Evolutionary conservation across 805 yeast genomes (phyloP), one percentile per base, ranked within the genome.

Genomic region (Ogataea trehalophila): DNA sequence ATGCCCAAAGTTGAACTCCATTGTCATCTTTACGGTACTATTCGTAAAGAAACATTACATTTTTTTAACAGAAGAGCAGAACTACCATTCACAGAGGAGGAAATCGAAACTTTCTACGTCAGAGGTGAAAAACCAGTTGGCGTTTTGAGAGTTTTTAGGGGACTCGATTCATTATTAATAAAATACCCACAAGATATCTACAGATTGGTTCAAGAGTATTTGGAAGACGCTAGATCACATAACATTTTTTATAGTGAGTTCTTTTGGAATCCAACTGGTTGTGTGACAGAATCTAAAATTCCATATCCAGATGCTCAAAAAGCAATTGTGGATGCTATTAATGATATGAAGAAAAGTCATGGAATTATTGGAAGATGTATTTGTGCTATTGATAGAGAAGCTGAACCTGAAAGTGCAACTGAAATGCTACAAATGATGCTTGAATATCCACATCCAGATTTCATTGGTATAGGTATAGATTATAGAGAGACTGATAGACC

Each of bases 251-350:
- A 63, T 46, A 48, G 58, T 33, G 68, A 63, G 50, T 54, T 63
- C 39, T 63, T 60, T 34, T 63, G 68, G 68, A 63, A 63, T 51
- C 67, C 68, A 11, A 62, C 68, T 1, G 68, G 68, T 9, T 60
- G 66, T 1, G 61, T 60, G 5, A 41, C 52, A 38, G 59, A 49
- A 16, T 62, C 67, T 7, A 51, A 56, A 33, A 63, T 63, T 35
- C 57, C 63, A 1, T 63, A 48, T 45, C 41, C 41, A 8, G 56
- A 45, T 4, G 67, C 68, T 1, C 68, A 63, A 42, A 46, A 42
- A 3, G 63, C 63, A 4, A 61, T 63, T 8, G 44, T 49, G 8
- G 42, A 49, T 7, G 68, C 68, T 17, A 58, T 61, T 29, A 50
- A 44, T 6, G 65, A 60, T 42, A 52, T 52, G 37, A 56, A 56